Percentiles rank a stretch among this genome's conserved stretches.
Evolutionary conservation across 2,329 filamentous ascomycete species (phyloP).

Genomic region (Mollisia scopiformis): DNA sequence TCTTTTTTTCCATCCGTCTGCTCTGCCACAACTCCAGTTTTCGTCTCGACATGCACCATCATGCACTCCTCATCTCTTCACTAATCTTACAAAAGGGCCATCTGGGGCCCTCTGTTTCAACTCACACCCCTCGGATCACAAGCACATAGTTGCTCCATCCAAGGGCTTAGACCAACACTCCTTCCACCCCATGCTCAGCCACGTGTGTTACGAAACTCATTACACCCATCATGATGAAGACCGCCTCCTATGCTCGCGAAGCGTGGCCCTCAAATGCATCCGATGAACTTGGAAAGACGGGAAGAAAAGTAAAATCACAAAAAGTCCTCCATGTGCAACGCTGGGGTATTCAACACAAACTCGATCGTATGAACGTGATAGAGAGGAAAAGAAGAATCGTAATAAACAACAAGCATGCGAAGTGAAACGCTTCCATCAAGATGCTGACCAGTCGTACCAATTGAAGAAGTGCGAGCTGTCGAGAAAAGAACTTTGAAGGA

Average conservation of each 20-base stretch:
- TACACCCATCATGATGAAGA: neutral
- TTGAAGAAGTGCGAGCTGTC: neutral
- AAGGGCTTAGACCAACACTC: neutral
- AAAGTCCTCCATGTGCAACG: neutral
- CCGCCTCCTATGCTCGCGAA: neutral
- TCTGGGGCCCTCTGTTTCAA: too few relatives aligned
- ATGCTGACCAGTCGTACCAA: neutral
- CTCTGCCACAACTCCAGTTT: neutral
- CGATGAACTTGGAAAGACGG: neutral
- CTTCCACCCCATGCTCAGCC: neutral
- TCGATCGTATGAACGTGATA: neutral
- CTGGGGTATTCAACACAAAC: constrained; percentile 7
- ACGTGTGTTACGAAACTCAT: neutral
- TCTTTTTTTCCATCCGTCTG: neutral
- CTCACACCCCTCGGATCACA: neutral
- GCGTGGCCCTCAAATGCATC: neutral
- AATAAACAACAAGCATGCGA: constrained; percentile 30
- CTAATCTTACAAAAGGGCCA: neutral
- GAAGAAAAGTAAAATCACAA: too few relatives aligned
- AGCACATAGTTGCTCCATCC: neutral
- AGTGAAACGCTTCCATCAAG: constrained; percentile 10
- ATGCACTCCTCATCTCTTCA: neutral
- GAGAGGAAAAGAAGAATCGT: constrained; percentile 7
- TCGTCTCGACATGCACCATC: neutral
- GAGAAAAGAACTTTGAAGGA: neutral